Evolutionary conservation across 345 rosid species (phyloP).

Genomic region (Euphorbia pulcherrima): DNA sequence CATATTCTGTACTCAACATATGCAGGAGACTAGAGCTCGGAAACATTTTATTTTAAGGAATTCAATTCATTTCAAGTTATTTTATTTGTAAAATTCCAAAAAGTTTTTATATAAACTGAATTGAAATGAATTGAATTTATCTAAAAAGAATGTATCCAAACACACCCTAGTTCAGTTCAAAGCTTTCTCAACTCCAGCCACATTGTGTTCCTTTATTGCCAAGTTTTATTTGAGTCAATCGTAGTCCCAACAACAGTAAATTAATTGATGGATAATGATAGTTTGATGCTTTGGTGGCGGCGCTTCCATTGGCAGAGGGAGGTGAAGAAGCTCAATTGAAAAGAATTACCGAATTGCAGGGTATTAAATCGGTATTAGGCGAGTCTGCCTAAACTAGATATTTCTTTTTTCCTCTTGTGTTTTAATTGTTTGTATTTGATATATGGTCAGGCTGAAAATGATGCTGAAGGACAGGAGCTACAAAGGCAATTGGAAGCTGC

Average conservation of each 20-base stretch:
- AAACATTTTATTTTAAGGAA: too few relatives aligned
- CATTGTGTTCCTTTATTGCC: neutral
- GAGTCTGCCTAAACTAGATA: neutral
- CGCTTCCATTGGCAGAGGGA: constrained; percentile 84
- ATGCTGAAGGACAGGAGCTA: constrained; percentile 77
- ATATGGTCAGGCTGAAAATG: constrained; percentile 67
- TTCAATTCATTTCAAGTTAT: too few relatives aligned
- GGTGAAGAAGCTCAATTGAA: constrained; percentile 89
- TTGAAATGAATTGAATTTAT: too few relatives aligned
- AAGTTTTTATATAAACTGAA: too few relatives aligned
- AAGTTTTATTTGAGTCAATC: neutral
- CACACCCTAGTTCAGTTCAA: neutral
- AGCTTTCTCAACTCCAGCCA: neutral
- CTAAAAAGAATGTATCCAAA: too few relatives aligned
- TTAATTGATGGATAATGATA: constrained; percentile 21
- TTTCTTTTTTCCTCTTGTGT: neutral
- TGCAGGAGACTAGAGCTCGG: too few relatives aligned
- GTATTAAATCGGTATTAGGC: constrained; percentile 20
- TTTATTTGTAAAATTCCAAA: too few relatives aligned
- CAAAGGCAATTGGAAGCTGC: constrained; percentile 93
- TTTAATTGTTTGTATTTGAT: neutral
- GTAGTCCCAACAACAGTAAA: neutral
- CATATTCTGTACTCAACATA: neutral
- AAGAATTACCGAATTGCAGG: constrained; percentile 76
- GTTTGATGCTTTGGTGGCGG: constrained; percentile 92